Conservation (phyloP, 345 rosid species). For the Aquilaria sinensis region DNA sequence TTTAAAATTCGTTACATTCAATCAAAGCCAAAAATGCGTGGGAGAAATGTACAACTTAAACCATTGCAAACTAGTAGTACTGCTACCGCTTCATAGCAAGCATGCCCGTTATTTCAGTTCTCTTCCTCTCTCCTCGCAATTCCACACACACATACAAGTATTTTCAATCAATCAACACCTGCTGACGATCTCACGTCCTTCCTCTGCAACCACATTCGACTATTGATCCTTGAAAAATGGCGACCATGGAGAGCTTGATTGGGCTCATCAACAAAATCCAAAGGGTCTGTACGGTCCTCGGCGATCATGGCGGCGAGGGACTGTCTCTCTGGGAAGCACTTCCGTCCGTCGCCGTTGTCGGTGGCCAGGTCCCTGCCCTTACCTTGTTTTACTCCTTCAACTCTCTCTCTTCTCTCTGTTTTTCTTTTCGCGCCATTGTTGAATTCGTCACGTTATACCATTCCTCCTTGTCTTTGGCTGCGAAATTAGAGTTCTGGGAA, state of each 20-base stretch:
- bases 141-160: background rate
- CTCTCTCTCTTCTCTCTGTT: slow-evolving; percentile 7
- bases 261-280: slow-evolving; percentile 94
- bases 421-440: slow-evolving; percentile 5
- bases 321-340: slow-evolving; percentile 99
- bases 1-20: no score
- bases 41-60: no score
- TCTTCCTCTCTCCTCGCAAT: slow-evolving; percentile 5
- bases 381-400: slow-evolving; percentile 1
- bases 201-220: slow-evolving; percentile 5
- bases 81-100: background rate
- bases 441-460: background rate
- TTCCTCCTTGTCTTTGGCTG: slow-evolving; percentile 9
- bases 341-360: slow-evolving; percentile 94
- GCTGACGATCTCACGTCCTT: slow-evolving; percentile 17
- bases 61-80: background rate
- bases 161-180: slow-evolving; percentile 5
- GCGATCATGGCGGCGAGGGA: slow-evolving; percentile 98
- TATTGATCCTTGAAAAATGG: slow-evolving; percentile 43
- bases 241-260: slow-evolving; percentile 96
- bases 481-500: slow-evolving; percentile 83
- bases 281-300: slow-evolving; percentile 92
- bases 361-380: slow-evolving; percentile 69
- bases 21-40: no score
- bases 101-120: background rate